These are phyloP conservation scores for Lasiodiplodia theobromae DNA, from an alignment of 2,329 filamentous ascomycete genomes.

Conservation along the genomic window DNA sequence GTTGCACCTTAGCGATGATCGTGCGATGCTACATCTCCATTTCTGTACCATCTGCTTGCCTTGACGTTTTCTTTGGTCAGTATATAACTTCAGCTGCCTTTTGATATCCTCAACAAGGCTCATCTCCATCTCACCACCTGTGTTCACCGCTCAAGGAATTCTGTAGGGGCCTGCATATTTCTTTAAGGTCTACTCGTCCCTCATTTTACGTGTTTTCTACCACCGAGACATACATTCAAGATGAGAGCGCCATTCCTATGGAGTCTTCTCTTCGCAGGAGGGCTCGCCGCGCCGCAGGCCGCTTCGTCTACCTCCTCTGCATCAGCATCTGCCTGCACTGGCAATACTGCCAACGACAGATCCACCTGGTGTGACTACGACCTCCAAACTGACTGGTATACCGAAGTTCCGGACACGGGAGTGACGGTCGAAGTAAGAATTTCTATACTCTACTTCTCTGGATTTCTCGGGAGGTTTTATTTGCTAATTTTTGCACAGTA, in stretches of 20 bases:
- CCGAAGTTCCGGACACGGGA: constrained; percentile 59
- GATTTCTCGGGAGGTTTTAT: constrained; percentile 33
- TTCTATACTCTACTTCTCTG: not conserved
- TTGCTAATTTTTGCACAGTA: constrained; percentile 53
- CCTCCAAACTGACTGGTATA: constrained; percentile 61
- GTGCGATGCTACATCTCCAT: not conserved
- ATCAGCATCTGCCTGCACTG: constrained; percentile 36
- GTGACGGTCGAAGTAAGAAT: constrained; percentile 53
- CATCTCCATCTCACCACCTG: not conserved
- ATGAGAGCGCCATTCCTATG: not conserved
- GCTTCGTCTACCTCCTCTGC: constrained; percentile 5
- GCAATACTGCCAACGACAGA: constrained; percentile 42
- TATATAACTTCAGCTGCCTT: constrained; percentile 6
- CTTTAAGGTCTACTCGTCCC: not conserved
- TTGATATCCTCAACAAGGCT: not conserved
- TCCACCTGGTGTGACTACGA: constrained; percentile 53
- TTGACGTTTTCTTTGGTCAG: not conserved
- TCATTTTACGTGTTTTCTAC: not conserved
- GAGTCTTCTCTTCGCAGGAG: constrained; percentile 1
- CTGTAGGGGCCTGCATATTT: not conserved
- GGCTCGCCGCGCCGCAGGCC: constrained; percentile 11
- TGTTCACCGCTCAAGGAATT: not conserved
- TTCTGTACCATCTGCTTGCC: not conserved
- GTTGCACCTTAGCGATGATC: constrained; percentile 7
- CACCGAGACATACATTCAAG: not conserved